Evolutionary conservation across 768 basidiomycete genomes (phyloP).

Genomic region (Suillus bovinus): DNA sequence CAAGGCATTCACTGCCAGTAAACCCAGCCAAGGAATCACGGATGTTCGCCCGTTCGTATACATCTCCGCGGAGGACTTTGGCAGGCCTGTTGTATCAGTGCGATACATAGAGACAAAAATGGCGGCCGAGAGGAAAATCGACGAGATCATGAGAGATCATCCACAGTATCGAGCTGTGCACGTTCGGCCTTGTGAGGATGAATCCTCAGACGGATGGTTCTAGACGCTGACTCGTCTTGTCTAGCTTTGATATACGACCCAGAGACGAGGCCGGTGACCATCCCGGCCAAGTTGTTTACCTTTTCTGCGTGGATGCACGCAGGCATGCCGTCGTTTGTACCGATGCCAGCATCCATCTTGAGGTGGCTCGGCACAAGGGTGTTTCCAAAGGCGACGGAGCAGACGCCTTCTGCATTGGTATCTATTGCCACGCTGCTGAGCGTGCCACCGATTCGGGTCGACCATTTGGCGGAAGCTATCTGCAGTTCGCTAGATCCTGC

Average conservation of each 20-base stretch:
- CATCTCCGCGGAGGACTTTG: constrained; percentile 87
- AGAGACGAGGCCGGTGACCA: constrained; percentile 83
- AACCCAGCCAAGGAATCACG: constrained; percentile 30
- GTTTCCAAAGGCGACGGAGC: constrained; percentile 17
- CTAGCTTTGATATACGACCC: constrained; percentile 95
- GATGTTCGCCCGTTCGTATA: constrained; percentile 75
- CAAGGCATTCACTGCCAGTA: constrained; percentile 68
- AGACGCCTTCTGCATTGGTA: constrained; percentile 49
- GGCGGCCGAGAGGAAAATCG: constrained; percentile 80
- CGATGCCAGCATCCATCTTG: constrained; percentile 66
- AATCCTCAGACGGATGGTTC: not conserved
- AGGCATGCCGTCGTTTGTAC: constrained; percentile 53
- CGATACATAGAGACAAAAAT: constrained; percentile 93
- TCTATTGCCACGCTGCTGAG: constrained; percentile 77
- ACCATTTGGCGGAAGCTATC: constrained; percentile 88
- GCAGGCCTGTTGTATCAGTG: constrained; percentile 79
- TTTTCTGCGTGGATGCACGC: constrained; percentile 74
- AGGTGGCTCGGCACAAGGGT: constrained; percentile 45
- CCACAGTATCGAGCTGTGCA: constrained; percentile 68
- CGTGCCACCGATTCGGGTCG: constrained; percentile 91
- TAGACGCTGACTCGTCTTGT: not conserved
- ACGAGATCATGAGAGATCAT: constrained; percentile 44
- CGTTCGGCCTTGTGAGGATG: constrained; percentile 80
- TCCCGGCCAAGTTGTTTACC: constrained; percentile 82
- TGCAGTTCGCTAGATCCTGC: constrained; percentile 58